These are phyloP conservation scores for Cornus suecica DNA, from an alignment of 148 eudicot genomes.

Conservation along the genomic window DNA sequence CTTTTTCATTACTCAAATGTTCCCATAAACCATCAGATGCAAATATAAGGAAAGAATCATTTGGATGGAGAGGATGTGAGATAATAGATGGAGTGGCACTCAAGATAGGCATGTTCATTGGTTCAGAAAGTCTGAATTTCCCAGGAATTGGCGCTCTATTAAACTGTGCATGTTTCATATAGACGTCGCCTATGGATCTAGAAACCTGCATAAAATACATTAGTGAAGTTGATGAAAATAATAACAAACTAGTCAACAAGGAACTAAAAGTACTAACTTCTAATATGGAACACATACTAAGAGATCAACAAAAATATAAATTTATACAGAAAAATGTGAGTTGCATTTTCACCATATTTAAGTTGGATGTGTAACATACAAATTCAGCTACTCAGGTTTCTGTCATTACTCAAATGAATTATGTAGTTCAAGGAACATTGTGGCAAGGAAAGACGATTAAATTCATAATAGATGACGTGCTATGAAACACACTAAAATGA, in stretches of 20 bases:
- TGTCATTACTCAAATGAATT: not conserved
- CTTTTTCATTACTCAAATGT: conserved; percentile 70
- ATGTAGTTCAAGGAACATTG: not conserved
- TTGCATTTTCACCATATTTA: not conserved
- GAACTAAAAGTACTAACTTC: not conserved
- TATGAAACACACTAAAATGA: not conserved
- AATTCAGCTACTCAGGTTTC: not conserved
- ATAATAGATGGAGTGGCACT: conserved; percentile 55
- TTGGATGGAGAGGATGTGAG: conserved; percentile 49
- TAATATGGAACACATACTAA: not conserved
- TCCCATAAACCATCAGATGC: conserved; percentile 90
- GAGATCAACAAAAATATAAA: not conserved
- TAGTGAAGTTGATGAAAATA: conserved; percentile 4
- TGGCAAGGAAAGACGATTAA: not conserved
- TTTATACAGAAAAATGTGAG: not conserved
- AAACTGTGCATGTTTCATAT: conserved; percentile 59
- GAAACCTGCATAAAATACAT: conserved; percentile 52
- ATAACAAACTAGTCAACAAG: not conserved
- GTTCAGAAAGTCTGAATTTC: conserved; percentile 67
- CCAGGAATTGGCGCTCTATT: conserved; percentile 57
- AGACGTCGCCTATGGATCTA: conserved; percentile 66
- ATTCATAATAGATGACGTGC: not conserved
- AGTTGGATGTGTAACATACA: not conserved
- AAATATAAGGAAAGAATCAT: conserved; percentile 66
- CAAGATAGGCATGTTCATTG: conserved; percentile 59